phyloP scores from a whole-genome alignment of 805 yeast species.

The Henningerozyma blattae region DNA sequence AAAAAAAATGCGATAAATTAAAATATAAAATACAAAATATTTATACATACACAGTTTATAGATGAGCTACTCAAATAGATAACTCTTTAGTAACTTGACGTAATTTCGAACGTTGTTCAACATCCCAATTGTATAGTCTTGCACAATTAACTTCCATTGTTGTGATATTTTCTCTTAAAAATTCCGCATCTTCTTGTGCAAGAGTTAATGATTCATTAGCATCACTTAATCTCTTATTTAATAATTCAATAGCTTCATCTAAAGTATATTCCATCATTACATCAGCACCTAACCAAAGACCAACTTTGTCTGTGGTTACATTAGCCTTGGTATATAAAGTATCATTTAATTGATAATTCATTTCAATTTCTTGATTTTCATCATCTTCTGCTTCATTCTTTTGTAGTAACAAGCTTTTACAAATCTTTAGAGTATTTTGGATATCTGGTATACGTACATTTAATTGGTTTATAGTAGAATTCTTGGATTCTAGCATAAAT shows the following conservation, averaged over 20 bases:
- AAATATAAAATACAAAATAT: too few relatives aligned
- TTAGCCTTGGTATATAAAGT: constrained; percentile 80
- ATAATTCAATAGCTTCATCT: constrained; percentile 70
- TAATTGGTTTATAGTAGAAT: constrained; percentile 16
- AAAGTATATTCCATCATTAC: constrained; percentile 92
- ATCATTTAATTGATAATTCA: constrained; percentile 88
- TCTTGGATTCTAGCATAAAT: constrained; percentile 53
- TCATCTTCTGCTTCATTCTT: constrained; percentile 24
- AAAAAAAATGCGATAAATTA: too few relatives aligned
- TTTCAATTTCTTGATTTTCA: constrained; percentile 36
- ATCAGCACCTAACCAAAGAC: constrained; percentile 96
- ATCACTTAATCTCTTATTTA: constrained; percentile 46
- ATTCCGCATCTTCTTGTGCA: constrained; percentile 83
- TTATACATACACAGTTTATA: too few relatives aligned
- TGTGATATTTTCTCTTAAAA: constrained; percentile 81
- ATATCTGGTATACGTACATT: constrained; percentile 79
- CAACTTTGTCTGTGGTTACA: constrained; percentile 53
- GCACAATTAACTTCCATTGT: constrained; percentile 98
- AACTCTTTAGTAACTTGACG: neutral
- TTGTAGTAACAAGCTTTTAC: constrained; percentile 44
- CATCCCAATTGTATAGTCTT: constrained; percentile 81
- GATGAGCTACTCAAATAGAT: too few relatives aligned
- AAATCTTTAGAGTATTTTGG: constrained; percentile 68
- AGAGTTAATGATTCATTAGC: constrained; percentile 46
- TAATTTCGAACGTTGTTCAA: constrained; percentile 28